Evolutionary conservation across 352 stramenopile genomes (phyloP).

Genomic region (Pythium vanterpoolii): DNA sequence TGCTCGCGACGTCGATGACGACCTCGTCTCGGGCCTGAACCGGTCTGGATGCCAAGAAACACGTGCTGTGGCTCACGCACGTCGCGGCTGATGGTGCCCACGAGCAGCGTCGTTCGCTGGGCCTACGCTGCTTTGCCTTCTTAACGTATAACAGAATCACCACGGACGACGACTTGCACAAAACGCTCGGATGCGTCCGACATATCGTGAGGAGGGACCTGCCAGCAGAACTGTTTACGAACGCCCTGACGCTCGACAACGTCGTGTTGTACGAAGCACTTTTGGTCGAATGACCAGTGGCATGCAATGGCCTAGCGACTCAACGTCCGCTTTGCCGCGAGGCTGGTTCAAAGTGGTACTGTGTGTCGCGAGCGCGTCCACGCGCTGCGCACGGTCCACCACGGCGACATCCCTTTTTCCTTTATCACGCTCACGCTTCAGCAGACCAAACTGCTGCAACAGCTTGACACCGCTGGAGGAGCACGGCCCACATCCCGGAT

Average conservation of each 20-base stretch:
- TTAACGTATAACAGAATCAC: neutral
- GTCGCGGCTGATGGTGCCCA: neutral
- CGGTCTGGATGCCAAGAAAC: neutral
- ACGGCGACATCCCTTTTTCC: neutral
- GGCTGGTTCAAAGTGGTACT: neutral
- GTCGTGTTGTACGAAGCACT: neutral
- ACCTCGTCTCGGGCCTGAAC: neutral
- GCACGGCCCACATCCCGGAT: too few relatives aligned
- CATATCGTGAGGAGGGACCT: neutral
- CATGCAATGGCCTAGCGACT: neutral
- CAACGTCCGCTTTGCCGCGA: neutral
- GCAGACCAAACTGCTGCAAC: neutral
- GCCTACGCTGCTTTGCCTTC: neutral
- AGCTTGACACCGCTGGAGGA: too few relatives aligned
- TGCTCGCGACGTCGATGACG: neutral
- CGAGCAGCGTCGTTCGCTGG: neutral
- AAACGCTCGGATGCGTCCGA: too few relatives aligned
- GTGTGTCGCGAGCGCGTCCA: neutral
- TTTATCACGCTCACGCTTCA: neutral
- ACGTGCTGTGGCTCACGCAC: neutral
- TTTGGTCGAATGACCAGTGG: neutral
- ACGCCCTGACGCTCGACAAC: neutral
- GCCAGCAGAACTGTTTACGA: neutral
- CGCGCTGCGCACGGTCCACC: neutral
- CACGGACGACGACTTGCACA: neutral